Evolutionary conservation across 2,329 filamentous ascomycete genomes (phyloP), one percentile per base, ranked within the genome.

Genomic region (Colletotrichum musae): DNA sequence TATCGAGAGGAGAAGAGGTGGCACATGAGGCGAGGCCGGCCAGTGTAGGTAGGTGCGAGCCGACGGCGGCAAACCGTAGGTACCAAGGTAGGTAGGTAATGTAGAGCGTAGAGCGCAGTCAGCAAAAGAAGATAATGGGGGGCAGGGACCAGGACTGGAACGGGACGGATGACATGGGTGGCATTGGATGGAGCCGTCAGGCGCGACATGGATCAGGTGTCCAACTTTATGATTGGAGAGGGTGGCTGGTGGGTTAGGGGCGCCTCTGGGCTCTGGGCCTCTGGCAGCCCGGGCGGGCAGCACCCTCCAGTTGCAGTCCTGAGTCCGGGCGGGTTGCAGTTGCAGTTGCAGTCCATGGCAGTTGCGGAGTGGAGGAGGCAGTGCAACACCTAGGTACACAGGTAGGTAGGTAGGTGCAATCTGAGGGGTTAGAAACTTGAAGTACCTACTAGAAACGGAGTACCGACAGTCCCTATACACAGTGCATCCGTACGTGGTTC

Each of bases 111-210:
- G 16, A n/a, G 41, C 41, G 41, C 61, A 60, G 61, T 48, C 48
- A 65, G 21, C 39, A 32, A 65, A 45, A 59, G 62, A 39, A 69
- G 48, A 58, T 50, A 7, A 65, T 51, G 50, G 48, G 66, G 56
- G 62, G 66, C 62, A 69, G 48, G 66, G 66, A 60, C 62, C 62
- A 47, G 62, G 66, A 66, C 43, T 65, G 56, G 62, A 69, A 66
- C 18, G 43, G 56, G 43, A 32, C 56, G 50, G 66, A 57, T 66
- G 66, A 57, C 66, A 69, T 69, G 66, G 66, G 56, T 69, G 51
- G 66, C 57, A 69, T 69, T 66, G 66, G 66, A 69, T 62, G 66
- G 66, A 32, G 58, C 32, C 32, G 32, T 36, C 50, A 52, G 51
- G 45, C 41, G 50, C 51, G 66, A 69, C 66, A 69, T 56, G 66